Evolutionary conservation across 345 rosid species (phyloP), one percentile per base, ranked within the genome.

Genomic region (Carallia pectinifolia): DNA sequence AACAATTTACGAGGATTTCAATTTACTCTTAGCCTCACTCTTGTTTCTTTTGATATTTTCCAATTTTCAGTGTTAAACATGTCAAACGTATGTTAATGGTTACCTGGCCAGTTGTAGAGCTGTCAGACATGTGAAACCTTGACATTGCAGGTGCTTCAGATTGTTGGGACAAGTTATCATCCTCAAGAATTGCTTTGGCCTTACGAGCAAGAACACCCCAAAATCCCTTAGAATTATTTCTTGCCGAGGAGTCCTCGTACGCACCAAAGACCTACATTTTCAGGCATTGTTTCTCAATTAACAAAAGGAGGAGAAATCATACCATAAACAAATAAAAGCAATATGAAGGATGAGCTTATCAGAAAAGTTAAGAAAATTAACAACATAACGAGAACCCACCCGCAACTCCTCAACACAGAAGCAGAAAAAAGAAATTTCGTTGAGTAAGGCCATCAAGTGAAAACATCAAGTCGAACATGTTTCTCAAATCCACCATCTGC

Each of bases 201-300:
- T 90, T 92, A 61, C 86, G 93, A 66, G 97, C 96, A 71, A 92
- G 74, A 56, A 90, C 83, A 37, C 90, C 96, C 97, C 97, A 92
- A 72, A 92, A 88, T 6, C 94, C 90, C 15, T 82, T 88, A 4
- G 84, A 67, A 31, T 85, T 92, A 53, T 65, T 71, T 65, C 61
- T 70, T 29, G 9, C 62, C 23, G 80, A 74, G 30, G 64, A 47
- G 58, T 74, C 81, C 62, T 88, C 96, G 67, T 86, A 90, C 29
- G 96, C 94, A 71, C 80, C 83, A 82, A 87, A 90, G 65, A 88
- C 87, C 87, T 90, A 72, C 61, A 64, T 53, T 39, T 64, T 30
- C 68, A 69, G 74, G 80, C 85, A 77, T 72, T 71, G 59, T 10
- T 37, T 39, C 60, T 53, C 36, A 17, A 13, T 44, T 2, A 15